Conservation (phyloP, 345 rosid species). For the Salix viminalis region DNA sequence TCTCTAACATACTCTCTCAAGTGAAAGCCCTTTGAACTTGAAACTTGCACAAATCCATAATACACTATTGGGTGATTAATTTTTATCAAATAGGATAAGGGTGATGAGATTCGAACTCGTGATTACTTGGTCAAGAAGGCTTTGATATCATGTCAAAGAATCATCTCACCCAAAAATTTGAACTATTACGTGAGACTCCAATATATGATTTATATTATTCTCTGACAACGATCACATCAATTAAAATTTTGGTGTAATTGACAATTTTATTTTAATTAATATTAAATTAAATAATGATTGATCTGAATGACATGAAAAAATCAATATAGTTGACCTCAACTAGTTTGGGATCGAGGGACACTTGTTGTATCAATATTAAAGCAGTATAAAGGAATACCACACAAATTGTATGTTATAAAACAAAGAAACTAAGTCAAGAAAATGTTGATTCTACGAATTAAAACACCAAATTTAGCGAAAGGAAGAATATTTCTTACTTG, state of each 20-base stretch:
- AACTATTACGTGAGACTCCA: no score
- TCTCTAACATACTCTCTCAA: no score
- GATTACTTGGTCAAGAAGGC: no score
- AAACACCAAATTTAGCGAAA: neutral
- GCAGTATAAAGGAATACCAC: neutral
- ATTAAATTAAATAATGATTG: neutral
- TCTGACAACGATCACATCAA: neutral
- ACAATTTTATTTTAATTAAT: neutral
- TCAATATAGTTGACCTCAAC: neutral
- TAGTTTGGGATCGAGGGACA: neutral
- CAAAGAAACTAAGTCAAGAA: neutral
- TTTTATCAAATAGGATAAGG: no score
- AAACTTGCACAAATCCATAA: no score
- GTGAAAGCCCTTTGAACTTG: no score
- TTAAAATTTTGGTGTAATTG: neutral
- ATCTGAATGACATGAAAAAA: neutral
- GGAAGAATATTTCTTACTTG: slow-evolving; percentile 13
- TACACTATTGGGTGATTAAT: no score
- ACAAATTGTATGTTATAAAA: neutral
- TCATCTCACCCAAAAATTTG: no score
- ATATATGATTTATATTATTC: no score
- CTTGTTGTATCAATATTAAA: neutral
- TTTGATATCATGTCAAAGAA: no score
- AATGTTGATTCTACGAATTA: neutral
- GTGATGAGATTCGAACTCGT: no score